phyloP scores from a whole-genome alignment of 345 rosid species.

The Gossypium mustelinum region DNA sequence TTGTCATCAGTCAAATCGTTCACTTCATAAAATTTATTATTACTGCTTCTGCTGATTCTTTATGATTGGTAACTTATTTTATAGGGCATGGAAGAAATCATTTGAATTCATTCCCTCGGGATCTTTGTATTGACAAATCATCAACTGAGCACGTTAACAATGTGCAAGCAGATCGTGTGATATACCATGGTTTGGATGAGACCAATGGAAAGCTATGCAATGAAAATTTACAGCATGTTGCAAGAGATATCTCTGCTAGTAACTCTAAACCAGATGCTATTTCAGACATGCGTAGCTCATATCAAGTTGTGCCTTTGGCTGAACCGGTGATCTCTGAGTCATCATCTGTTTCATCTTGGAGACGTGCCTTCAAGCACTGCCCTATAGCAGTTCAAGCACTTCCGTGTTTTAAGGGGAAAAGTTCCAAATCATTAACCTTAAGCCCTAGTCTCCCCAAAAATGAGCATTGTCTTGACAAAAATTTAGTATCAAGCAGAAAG shows the following conservation, averaged over 20 bases:
- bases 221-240: conserved; percentile 15
- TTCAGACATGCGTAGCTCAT: not conserved
- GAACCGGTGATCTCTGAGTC: conserved; percentile 12
- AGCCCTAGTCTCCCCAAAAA: conserved; percentile 12
- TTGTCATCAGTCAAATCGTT: no score
- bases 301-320: conserved; percentile 19
- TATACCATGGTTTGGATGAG: conserved; percentile 16
- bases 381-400: conserved; percentile 41
- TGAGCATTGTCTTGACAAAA: conserved; percentile 8
- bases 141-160: conserved; percentile 14
- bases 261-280: conserved; percentile 14
- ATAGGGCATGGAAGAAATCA: conserved; percentile 22
- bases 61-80: not conserved
- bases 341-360: conserved; percentile 20
- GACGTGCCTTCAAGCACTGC: conserved; percentile 3
- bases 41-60: conserved; percentile 7
- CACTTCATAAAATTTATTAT: not conserved
- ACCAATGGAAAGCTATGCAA: conserved; percentile 8
- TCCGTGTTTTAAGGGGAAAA: conserved; percentile 27
- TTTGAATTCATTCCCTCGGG: conserved; percentile 15
- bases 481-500: conserved; percentile 9
- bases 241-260: conserved; percentile 1
- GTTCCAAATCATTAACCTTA: conserved; percentile 11
- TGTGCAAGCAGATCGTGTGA: conserved; percentile 19
- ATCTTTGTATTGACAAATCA: conserved; percentile 4